Evolutionary conservation across 2,329 filamentous ascomycete genomes (phyloP).

Genomic region (Pyricularia sp.): DNA sequence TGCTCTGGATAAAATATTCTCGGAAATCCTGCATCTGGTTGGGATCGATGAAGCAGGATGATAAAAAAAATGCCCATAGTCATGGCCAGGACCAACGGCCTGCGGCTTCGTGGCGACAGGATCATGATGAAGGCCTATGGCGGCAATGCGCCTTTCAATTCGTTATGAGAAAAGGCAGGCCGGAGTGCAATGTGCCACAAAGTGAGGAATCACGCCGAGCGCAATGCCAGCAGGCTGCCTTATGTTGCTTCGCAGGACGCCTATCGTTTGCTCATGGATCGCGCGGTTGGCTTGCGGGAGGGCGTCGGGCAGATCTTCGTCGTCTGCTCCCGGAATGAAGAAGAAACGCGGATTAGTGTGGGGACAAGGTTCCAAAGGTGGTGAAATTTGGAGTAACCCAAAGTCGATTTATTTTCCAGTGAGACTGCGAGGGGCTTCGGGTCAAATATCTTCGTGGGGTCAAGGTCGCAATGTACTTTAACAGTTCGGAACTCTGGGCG

Average conservation of each 20-base stretch:
- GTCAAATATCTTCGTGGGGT: not conserved
- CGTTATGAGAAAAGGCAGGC: not conserved
- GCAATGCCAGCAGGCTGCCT: not conserved
- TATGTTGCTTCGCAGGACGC: not conserved
- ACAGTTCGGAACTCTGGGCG: not conserved
- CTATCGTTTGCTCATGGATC: not conserved
- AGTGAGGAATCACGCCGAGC: not conserved
- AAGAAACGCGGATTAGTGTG: not conserved
- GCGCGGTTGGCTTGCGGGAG: not conserved
- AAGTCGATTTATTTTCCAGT: not conserved
- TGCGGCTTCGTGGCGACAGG: slow-evolving; percentile 1
- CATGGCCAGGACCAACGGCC: not conserved
- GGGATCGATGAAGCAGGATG: not conserved
- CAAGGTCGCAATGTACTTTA: not conserved
- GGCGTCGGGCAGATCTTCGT: not conserved
- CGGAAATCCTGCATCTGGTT: not conserved
- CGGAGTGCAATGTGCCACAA: not conserved
- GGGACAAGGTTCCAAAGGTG: not conserved
- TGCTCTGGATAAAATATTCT: not conserved
- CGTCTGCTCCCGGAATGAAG: not conserved
- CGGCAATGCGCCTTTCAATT: not conserved
- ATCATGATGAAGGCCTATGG: slow-evolving; percentile 1
- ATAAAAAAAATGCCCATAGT: not conserved
- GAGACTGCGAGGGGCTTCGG: not conserved
- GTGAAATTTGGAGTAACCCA: not conserved